Evolutionary conservation across 2,329 filamentous ascomycete genomes (phyloP), one percentile per base, ranked within the genome.

Genomic region (Aspergillus texensis): DNA sequence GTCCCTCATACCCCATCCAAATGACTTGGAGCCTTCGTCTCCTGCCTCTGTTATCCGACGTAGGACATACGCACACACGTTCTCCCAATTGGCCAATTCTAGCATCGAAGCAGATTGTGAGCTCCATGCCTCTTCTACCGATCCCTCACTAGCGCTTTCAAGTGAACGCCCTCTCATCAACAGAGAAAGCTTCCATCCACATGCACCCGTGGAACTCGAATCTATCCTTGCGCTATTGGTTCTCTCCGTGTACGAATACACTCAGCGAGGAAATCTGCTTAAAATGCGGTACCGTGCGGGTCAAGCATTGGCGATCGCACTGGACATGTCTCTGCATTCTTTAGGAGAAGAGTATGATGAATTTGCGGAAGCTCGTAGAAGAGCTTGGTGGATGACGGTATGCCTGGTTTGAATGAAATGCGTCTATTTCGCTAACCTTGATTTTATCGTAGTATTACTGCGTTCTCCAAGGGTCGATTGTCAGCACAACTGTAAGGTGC

Each of bases 321-420:
- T 80, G 68, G 77, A 80, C n/a, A 77, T 80, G 68, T 78, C 74
- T 43, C 71, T 82, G 30, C 79, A 82, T 71, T 67, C 73, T 3
- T 68, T 76, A 26, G 67, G 71, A 3, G 71, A 70, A 14, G 72
- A 76, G 32, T 71, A 75, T 45, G 72, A 78, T 67, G 70, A 74
- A 36, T 80, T 74, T 57, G 68, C 77, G 6, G 80, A 82, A 66
- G 79, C 79, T 48, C 75, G 72, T 59, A 72, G 79, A 50, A 74
- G 80, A 70, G 79, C 79, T 46, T 82, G 80, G 80, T 82, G 80
- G 80, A 82, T 82, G 80, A 81, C 79, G 64, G 80, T 81, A 73
- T 60, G 72, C 41, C 41, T 6, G 8, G 21, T 46, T 60, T 12
- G n/a, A 21, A 5, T 56, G 57, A 36, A 41, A 56, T 36, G 10